phyloP scores from a whole-genome alignment of 176 grass and related monocot species.

The Coix lacrymajobi region DNA sequence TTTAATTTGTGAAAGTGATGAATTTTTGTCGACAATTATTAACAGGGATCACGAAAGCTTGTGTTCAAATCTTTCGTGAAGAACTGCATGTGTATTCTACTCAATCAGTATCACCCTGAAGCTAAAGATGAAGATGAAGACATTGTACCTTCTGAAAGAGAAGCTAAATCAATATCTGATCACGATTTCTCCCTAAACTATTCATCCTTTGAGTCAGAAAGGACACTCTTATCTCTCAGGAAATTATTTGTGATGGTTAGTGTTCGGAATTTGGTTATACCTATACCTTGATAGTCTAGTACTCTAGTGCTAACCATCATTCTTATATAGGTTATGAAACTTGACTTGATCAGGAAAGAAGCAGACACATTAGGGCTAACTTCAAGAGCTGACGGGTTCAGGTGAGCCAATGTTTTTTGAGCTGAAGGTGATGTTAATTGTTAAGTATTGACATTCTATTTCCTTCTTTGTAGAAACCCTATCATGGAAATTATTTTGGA shows the following conservation, averaged over 20 bases:
- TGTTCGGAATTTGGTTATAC: constrained; percentile 17
- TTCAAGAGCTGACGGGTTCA: constrained; percentile 69
- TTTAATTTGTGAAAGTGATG: not conserved
- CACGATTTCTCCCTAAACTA: constrained; percentile 42
- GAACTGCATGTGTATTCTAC: constrained; percentile 60
- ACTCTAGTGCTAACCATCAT: constrained; percentile 23
- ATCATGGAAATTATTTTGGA: constrained; percentile 87
- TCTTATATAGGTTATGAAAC: constrained; percentile 64
- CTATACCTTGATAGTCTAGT: constrained; percentile 12
- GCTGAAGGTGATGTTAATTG: not conserved
- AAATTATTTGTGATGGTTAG: constrained; percentile 77
- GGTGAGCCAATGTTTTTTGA: constrained; percentile 40
- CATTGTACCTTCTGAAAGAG: constrained; percentile 32
- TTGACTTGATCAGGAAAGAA: constrained; percentile 72
- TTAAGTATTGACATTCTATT: constrained; percentile 32
- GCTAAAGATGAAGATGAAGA: constrained; percentile 29
- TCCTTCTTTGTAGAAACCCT: constrained; percentile 52
- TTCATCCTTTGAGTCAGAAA: constrained; percentile 52
- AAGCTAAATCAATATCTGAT: constrained; percentile 39
- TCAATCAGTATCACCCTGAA: constrained; percentile 41
- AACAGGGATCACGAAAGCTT: constrained; percentile 63
- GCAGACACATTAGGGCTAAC: constrained; percentile 68
- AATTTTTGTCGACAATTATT: constrained; percentile 13
- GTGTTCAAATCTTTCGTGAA: constrained; percentile 67
- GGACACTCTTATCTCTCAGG: constrained; percentile 47